A percentile compares a stretch with the other conserved stretches of the same genome.
Evolutionary conservation across 177 flowering plant species (phyloP).

Genomic region (Vitis hybrid): DNA sequence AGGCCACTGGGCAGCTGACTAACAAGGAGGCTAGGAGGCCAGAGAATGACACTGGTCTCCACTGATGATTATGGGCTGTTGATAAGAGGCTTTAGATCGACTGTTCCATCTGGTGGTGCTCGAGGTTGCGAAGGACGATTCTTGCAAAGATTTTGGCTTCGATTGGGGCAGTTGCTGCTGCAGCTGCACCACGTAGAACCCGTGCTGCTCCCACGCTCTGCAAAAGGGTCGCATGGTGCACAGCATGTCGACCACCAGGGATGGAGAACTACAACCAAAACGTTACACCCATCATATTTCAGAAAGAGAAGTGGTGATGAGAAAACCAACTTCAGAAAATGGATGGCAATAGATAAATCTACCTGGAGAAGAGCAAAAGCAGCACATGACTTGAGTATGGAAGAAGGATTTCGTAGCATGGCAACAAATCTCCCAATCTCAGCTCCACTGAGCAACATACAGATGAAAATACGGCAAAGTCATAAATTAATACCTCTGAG

Average conservation of each 20-base stretch:
- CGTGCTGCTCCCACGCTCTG: constrained; percentile 80
- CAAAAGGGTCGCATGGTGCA: constrained; percentile 79
- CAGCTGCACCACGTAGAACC: constrained; percentile 88
- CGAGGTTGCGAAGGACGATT: constrained; percentile 90
- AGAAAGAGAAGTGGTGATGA: neutral
- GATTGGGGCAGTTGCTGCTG: constrained; percentile 80
- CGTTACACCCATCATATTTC: neutral
- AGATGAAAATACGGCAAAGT: neutral
- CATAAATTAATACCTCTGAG: neutral
- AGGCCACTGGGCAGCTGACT: no score
- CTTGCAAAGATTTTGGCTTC: constrained; percentile 89
- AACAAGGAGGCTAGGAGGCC: no score
- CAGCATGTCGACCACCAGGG: constrained; percentile 93
- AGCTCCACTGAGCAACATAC: constrained; percentile 60
- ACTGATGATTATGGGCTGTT: neutral
- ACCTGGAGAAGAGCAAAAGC: constrained; percentile 99
- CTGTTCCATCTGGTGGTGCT: constrained; percentile 71
- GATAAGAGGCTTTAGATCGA: constrained; percentile 19
- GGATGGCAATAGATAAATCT: neutral
- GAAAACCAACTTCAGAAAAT: neutral
- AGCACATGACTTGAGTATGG: constrained; percentile 87
- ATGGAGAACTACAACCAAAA: constrained; percentile 75
- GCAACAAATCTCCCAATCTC: constrained; percentile 90
- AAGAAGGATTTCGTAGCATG: constrained; percentile 85
- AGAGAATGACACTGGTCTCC: no score